These are phyloP conservation scores for Myxozyma mucilagina DNA, from an alignment of 805 yeast species.

Conservation along the genomic window DNA sequence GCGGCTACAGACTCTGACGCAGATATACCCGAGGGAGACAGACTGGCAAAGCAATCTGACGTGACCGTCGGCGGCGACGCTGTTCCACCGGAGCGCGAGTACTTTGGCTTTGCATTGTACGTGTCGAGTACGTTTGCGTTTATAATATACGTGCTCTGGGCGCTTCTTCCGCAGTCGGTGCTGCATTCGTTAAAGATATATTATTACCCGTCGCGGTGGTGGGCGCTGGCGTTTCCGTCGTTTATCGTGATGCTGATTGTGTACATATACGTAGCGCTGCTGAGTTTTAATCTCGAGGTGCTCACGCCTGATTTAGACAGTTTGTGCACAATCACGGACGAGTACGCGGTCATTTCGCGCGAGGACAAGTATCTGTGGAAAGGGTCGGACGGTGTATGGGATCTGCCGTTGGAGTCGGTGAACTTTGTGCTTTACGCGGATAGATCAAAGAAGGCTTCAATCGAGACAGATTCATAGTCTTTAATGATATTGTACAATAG, in stretches of 20 bases:
- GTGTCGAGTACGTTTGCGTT: conserved; percentile 62
- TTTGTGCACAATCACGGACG: conserved; percentile 67
- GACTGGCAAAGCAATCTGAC: conserved; percentile 42
- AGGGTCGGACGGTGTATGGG: conserved; percentile 84
- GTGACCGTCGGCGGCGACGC: conserved; percentile 43
- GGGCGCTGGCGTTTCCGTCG: conserved; percentile 82
- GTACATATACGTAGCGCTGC: conserved; percentile 68
- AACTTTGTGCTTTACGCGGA: conserved; percentile 58
- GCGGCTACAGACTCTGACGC: conserved; percentile 30
- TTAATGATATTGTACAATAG: too few relatives aligned
- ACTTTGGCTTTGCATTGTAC: conserved; percentile 83
- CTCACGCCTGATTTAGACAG: conserved; percentile 62
- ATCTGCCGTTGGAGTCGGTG: conserved; percentile 71
- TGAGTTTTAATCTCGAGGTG: conserved; percentile 73
- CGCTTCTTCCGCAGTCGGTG: conserved; percentile 62
- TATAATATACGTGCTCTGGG: conserved; percentile 67
- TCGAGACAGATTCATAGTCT: too few relatives aligned
- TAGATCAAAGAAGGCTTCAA: conserved; percentile 5
- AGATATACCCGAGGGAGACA: conserved; percentile 37
- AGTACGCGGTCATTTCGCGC: conserved; percentile 50
- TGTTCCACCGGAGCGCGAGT: conserved; percentile 54
- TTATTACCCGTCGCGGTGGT: conserved; percentile 86
- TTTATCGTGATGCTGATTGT: conserved; percentile 68
- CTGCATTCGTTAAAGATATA: conserved; percentile 57
- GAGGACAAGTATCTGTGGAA: conserved; percentile 48